Conservation (phyloP, 805 yeast species). For the Barnettozyma siamensis region DNA sequence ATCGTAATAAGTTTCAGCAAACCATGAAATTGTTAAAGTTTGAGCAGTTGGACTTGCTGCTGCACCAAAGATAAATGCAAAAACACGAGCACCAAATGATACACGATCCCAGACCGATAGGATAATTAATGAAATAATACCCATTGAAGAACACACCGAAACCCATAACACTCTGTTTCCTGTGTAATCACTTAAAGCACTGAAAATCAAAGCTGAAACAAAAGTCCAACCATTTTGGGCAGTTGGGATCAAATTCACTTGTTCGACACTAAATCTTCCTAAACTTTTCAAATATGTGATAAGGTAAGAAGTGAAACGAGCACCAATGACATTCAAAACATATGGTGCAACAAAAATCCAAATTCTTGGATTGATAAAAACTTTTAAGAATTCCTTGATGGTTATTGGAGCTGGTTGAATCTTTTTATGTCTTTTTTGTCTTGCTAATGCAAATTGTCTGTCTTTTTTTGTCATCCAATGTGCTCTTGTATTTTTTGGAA, state of each 20-base stretch:
- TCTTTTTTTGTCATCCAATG: slow-evolving; percentile 5
- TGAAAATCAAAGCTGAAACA: neutral
- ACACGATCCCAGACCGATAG: slow-evolving; percentile 1
- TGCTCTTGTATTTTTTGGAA: slow-evolving; percentile 14
- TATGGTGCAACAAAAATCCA: slow-evolving; percentile 1
- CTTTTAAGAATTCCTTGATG: neutral
- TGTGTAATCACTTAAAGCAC: slow-evolving; percentile 1
- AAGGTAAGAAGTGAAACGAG: neutral
- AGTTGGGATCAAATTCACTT: slow-evolving; percentile 3
- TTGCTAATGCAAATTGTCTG: slow-evolving; percentile 5
- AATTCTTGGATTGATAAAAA: neutral
- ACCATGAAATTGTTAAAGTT: neutral
- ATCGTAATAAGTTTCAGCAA: slow-evolving; percentile 3
- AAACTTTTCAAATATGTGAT: neutral
- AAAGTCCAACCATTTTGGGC: slow-evolving; percentile 1
- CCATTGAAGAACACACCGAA: neutral
- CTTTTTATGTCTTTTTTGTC: neutral
- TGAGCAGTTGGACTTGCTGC: slow-evolving; percentile 1
- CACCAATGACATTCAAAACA: neutral
- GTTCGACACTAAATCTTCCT: neutral
- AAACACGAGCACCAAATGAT: neutral
- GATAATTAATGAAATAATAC: neutral
- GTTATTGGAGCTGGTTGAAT: slow-evolving; percentile 1
- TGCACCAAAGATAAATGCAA: slow-evolving; percentile 1
- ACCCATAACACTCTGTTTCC: neutral